A percentile compares a stretch with the other conserved stretches of the same genome.
Evolutionary conservation across 2,329 filamentous ascomycete genomes (phyloP).

Genomic region (Arthrobotrys megalospora): DNA sequence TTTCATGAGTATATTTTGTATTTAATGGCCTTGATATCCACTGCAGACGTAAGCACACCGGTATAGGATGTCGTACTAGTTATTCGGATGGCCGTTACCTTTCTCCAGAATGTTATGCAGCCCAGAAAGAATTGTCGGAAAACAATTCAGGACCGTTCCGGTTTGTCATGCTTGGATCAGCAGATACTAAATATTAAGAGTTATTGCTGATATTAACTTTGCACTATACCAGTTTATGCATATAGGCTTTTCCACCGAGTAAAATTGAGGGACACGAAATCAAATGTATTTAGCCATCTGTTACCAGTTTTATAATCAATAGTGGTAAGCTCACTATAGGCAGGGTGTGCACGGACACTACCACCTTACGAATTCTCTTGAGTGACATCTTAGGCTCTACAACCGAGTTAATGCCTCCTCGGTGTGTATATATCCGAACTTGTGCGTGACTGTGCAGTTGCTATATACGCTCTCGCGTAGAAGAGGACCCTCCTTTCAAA

Average conservation of each 20-base stretch:
- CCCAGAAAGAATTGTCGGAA: conserved; percentile 23
- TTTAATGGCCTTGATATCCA: background rate
- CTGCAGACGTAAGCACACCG: background rate
- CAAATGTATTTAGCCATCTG: conserved; percentile 55
- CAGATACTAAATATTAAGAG: conserved; percentile 22
- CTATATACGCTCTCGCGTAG: conserved; percentile 40
- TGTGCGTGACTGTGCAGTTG: conserved; percentile 27
- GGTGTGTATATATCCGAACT: conserved; percentile 48
- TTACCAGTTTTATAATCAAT: conserved; percentile 50
- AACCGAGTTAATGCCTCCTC: conserved; percentile 36
- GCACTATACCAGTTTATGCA: conserved; percentile 33
- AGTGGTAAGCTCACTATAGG: conserved; percentile 39
- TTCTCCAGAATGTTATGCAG: conserved; percentile 25
- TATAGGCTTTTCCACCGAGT: conserved; percentile 30
- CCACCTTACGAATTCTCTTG: conserved; percentile 30
- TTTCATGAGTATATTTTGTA: background rate
- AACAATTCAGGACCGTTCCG: conserved; percentile 13
- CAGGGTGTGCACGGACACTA: conserved; percentile 59
- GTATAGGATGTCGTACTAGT: background rate
- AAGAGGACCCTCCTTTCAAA: conserved; percentile 18
- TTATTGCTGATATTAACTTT: conserved; percentile 26
- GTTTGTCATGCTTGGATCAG: conserved; percentile 48
- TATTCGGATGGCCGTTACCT: conserved; percentile 4
- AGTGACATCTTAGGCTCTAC: conserved; percentile 14
- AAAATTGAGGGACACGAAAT: conserved; percentile 37